Evolutionary conservation across 2,329 filamentous ascomycete genomes (phyloP).

Genomic region (Cladosporium cucumerinum): DNA sequence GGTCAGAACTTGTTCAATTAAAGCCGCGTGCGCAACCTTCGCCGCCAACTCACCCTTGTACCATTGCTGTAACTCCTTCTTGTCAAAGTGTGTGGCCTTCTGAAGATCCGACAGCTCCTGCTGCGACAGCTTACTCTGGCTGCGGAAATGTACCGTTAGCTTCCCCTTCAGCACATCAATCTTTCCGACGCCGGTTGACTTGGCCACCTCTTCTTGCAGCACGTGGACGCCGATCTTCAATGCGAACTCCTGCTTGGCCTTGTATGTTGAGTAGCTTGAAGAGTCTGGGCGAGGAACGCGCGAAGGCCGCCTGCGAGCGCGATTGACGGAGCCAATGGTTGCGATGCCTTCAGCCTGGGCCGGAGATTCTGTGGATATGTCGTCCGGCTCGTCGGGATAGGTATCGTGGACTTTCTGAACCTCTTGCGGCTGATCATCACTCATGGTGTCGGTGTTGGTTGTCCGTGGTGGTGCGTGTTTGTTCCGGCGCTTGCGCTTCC

Average conservation of each 20-base stretch:
- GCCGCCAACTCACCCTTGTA: constrained; percentile 75
- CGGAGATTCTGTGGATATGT: constrained; percentile 6
- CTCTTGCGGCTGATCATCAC: constrained; percentile 23
- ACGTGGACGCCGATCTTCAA: constrained; percentile 33
- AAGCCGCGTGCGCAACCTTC: not conserved
- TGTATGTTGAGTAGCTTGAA: constrained; percentile 32
- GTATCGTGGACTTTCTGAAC: constrained; percentile 28
- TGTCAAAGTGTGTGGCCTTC: constrained; percentile 97
- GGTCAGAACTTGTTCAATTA: not conserved
- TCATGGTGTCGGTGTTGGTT: constrained; percentile 19
- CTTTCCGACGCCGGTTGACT: constrained; percentile 28
- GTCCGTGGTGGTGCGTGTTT: not conserved
- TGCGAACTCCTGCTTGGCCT: constrained; percentile 32
- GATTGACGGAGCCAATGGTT: constrained; percentile 26
- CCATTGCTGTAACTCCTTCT: constrained; percentile 99
- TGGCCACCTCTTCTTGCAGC: constrained; percentile 31
- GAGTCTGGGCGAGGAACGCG: constrained; percentile 33
- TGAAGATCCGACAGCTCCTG: constrained; percentile 94
- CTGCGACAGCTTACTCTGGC: constrained; percentile 97
- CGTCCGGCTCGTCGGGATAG: constrained; percentile 19
- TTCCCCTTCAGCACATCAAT: constrained; percentile 27
- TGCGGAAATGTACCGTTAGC: constrained; percentile 45
- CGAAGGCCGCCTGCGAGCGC: constrained; percentile 34
- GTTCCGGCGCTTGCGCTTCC: not conserved
- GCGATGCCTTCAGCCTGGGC: constrained; percentile 18